Conservation (phyloP, 768 basidiomycete species). For the Rhodotorula paludigena region DNA sequence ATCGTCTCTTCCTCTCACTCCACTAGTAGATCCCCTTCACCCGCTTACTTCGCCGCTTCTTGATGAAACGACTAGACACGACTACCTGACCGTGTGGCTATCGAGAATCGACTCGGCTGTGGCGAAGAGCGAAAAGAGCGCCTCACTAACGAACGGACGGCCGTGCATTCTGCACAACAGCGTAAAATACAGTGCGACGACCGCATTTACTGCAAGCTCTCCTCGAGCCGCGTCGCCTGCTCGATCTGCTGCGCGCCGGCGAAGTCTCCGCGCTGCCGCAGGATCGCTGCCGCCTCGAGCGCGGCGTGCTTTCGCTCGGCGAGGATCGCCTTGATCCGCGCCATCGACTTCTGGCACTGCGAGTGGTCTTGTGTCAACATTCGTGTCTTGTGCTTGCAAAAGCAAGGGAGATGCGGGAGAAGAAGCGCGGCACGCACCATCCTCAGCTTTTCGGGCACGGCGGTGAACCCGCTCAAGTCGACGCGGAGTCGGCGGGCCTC, state of each 20-base stretch:
- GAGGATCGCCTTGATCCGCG: conserved; percentile 85
- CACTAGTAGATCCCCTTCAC: no score
- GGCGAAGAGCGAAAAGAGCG: background rate
- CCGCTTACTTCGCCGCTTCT: background rate
- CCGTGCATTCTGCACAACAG: no score
- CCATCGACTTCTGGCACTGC: conserved; percentile 90
- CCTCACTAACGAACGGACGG: no score
- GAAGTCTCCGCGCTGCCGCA: conserved; percentile 15
- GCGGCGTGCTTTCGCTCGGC: conserved; percentile 85
- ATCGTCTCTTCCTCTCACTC: no score
- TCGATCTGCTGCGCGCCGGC: background rate
- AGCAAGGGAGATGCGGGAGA: background rate
- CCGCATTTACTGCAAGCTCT: no score
- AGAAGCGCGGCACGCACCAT: conserved; percentile 6
- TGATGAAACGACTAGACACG: background rate
- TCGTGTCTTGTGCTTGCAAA: background rate
- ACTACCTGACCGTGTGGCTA: no score
- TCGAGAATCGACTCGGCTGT: no score
- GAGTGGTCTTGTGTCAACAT: background rate
- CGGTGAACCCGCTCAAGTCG: conserved; percentile 40
- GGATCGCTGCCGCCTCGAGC: conserved; percentile 56
- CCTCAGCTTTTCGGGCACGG: conserved; percentile 30
- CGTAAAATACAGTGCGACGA: no score
- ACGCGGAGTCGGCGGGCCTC: conserved; percentile 62
- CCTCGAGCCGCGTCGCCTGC: conserved; percentile 1